phyloP scores from a whole-genome alignment of 2,329 filamentous ascomycete genomes.

The Alternaria arborescens region DNA sequence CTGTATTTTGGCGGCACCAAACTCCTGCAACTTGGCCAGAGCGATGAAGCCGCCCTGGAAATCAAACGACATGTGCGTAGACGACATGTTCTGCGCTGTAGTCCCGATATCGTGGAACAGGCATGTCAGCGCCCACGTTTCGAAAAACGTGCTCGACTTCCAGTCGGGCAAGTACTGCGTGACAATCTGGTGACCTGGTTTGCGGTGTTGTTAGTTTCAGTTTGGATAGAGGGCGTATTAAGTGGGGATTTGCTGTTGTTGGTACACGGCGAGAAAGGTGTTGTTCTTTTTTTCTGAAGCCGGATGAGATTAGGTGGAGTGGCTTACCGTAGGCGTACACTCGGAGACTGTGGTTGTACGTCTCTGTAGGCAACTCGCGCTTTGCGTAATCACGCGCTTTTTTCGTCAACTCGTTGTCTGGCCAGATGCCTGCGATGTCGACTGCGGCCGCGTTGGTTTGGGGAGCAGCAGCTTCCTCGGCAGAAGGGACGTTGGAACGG shows the following conservation, averaged over 20 bases:
- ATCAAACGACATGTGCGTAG: conserved; percentile 7
- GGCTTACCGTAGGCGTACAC: conserved; percentile 7
- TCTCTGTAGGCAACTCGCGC: not conserved
- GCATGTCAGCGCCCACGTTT: conserved; percentile 10
- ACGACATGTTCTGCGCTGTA: not conserved
- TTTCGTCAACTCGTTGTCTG: not conserved
- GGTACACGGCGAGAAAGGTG: accelerated
- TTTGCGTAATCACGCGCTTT: not conserved
- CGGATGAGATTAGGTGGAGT: not conserved
- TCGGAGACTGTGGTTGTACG: conserved; percentile 8
- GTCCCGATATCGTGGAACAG: conserved; percentile 13
- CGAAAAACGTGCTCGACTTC: not conserved
- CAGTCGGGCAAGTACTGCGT: not conserved
- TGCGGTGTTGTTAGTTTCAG: too few species aligned
- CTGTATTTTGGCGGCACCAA: not conserved
- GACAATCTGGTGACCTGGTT: not conserved
- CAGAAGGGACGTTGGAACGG: not conserved
- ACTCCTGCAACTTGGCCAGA: not conserved
- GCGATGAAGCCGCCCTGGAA: conserved; percentile 10
- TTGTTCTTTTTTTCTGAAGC: not conserved
- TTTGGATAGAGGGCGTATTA: too few species aligned
- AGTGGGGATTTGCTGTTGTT: not conserved
- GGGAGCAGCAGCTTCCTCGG: not conserved
- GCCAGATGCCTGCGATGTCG: not conserved
- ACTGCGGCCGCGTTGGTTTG: too few species aligned